These are phyloP conservation scores for Schizosaccharomyces cryophilus DNA, from an alignment of 805 yeast genomes.

Conservation along the genomic window DNA sequence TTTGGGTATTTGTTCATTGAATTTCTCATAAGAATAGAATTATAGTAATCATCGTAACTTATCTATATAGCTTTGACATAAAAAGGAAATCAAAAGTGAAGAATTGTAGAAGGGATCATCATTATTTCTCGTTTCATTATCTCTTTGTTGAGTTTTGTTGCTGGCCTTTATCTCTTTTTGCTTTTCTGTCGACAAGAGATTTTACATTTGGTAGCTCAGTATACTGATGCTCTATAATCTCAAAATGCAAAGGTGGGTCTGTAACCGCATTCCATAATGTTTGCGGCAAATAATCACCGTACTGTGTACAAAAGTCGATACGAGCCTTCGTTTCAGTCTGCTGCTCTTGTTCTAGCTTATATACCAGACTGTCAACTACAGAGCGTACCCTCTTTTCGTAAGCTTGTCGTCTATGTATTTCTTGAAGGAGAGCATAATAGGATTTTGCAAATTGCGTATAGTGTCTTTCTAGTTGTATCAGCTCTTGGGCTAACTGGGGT, in stretches of 20 bases:
- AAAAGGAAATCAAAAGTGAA: no score
- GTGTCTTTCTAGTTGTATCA: neutral
- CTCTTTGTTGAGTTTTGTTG: no score
- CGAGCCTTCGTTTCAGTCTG: neutral
- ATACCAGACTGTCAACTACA: neutral
- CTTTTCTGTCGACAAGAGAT: neutral
- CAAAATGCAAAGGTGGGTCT: neutral
- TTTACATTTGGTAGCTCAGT: neutral
- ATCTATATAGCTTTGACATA: no score
- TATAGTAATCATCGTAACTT: no score
- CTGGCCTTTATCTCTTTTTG: neutral
- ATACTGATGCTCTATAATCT: neutral
- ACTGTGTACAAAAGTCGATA: neutral
- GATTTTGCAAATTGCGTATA: neutral
- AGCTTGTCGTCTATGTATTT: neutral
- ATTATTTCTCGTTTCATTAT: no score
- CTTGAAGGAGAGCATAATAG: neutral
- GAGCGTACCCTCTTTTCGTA: neutral
- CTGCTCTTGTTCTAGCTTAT: neutral
- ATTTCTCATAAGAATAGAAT: no score
- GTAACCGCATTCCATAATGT: neutral
- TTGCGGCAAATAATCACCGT: constrained; percentile 1
- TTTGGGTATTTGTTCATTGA: no score
- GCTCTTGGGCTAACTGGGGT: neutral
- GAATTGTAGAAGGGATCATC: no score